phyloP scores from a whole-genome alignment of 805 yeast species.

The Debaryomyces prosopidis region DNA sequence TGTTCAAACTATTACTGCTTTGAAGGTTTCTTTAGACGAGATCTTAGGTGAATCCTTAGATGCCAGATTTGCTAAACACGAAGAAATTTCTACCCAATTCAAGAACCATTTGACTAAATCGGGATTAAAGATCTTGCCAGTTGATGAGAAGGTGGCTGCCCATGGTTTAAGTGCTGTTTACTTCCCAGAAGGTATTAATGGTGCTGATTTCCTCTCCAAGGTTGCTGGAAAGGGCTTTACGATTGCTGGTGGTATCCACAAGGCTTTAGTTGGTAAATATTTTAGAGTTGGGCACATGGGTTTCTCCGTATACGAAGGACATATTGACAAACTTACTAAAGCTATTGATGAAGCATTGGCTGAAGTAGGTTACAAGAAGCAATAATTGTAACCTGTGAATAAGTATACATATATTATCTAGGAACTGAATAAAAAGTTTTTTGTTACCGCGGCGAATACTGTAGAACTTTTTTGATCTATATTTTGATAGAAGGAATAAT shows the following conservation, averaged over 20 bases:
- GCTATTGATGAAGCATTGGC: slow-evolving; percentile 34
- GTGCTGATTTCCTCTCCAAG: slow-evolving; percentile 60
- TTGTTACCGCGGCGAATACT: no score
- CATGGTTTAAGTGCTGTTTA: slow-evolving; percentile 86
- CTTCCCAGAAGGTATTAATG: slow-evolving; percentile 73
- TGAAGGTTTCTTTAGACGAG: slow-evolving; percentile 73
- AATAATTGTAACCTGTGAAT: not conserved
- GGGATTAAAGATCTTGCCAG: slow-evolving; percentile 73
- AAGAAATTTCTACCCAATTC: slow-evolving; percentile 60
- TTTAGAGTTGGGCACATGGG: slow-evolving; percentile 98
- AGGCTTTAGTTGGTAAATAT: slow-evolving; percentile 74
- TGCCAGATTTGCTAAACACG: slow-evolving; percentile 64
- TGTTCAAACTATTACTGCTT: slow-evolving; percentile 79
- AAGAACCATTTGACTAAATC: slow-evolving; percentile 56
- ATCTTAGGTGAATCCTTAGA: slow-evolving; percentile 58
- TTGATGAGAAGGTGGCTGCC: slow-evolving; percentile 61
- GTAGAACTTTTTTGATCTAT: not conserved
- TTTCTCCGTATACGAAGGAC: slow-evolving; percentile 53
- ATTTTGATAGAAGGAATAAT: not conserved
- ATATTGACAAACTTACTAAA: slow-evolving; percentile 31
- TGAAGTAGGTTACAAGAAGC: slow-evolving; percentile 17
- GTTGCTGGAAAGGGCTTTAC: slow-evolving; percentile 67
- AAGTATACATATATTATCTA: no score
- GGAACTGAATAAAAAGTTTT: no score
- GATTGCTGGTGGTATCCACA: slow-evolving; percentile 89